Conservation (phyloP, 1,284 basidiomycete species). For the Neolentinus lepideus region DNA sequence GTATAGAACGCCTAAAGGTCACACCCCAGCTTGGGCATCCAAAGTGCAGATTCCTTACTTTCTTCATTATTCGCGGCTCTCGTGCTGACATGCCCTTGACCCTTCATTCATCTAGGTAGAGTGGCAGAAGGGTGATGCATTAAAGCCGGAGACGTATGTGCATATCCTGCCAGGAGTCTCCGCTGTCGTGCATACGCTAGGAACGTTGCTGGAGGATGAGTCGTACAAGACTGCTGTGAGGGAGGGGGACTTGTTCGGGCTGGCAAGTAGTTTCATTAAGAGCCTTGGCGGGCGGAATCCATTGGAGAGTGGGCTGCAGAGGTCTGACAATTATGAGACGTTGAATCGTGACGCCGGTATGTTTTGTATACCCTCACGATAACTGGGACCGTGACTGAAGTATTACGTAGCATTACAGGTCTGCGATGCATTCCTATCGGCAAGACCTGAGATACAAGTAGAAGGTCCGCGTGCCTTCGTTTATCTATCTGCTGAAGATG, state of each 20-base stretch:
- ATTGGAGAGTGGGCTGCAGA: constrained; percentile 36
- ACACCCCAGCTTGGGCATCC: constrained; percentile 80
- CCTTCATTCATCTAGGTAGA: constrained; percentile 45
- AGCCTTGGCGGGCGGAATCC: constrained; percentile 49
- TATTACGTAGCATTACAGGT: constrained; percentile 55
- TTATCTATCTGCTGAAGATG: constrained; percentile 92
- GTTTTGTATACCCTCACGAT: not conserved
- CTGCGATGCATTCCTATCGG: constrained; percentile 63
- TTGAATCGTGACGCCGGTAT: constrained; percentile 89
- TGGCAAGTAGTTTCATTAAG: constrained; percentile 41
- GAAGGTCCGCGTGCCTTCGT: constrained; percentile 67
- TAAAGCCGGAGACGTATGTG: constrained; percentile 69
- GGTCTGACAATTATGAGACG: constrained; percentile 58
- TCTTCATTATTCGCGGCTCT: constrained; percentile 4
- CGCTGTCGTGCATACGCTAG: constrained; percentile 93
- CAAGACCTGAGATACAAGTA: constrained; percentile 21
- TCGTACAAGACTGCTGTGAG: constrained; percentile 75
- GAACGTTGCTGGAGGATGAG: constrained; percentile 79
- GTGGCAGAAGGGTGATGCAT: constrained; percentile 78
- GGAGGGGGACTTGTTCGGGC: constrained; percentile 46
- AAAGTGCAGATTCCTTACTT: constrained; percentile 37
- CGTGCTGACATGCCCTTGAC: constrained; percentile 2
- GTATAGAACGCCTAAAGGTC: constrained; percentile 84
- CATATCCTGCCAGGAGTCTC: constrained; percentile 57
- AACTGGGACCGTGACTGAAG: constrained; percentile 3